Evolutionary conservation across 2,329 filamentous ascomycete species (phyloP), one percentile per base, ranked within the genome.

Genomic region (Cladosporium austrohemisphaericum): DNA sequence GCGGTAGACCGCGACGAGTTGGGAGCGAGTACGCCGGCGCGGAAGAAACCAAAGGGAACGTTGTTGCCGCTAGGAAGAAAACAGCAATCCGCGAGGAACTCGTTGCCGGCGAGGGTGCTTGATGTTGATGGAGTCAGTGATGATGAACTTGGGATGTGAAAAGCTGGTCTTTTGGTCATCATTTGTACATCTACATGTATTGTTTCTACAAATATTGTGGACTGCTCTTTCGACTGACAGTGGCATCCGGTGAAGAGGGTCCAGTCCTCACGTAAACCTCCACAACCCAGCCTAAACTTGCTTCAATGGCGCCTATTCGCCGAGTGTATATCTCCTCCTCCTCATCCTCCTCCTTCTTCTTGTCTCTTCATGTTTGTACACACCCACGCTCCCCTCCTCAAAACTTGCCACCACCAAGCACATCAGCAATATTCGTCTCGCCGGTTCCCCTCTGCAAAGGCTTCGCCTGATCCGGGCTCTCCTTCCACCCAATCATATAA

Each of bases 401-500:
- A 7, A 47, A 47, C 33, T 47, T 47, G 18, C 63, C 65, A n/a
- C 71, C 67, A 54, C 77, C 81, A 16, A 87, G 66, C 14, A 95
- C 75, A 67, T 97, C 91, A 68, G 93, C 95, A 55, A 98, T 77
- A 68, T 87, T 95, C 33, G 95, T 73, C 64, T 95, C 77, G 8
- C 88, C 93, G 56, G 85, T 95, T 0, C 93, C 93, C 57, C 93
- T 80, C 57, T 84, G 71, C 51, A 97, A 71, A 4, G 93, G 91
- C 69, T 92, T 76, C 2, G 84, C 76, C 70, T 97, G 91, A 46
- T 84, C 80, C 23, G 79, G 78, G 2, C 87, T 85, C 57, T 91
- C 87, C 65, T 92, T 94, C 93, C 93, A 98, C 0, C 93, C 93
- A 69, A 98, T 98, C 91, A 97, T 96, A 68, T 93, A 95, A 54